Percentiles rank a stretch among this genome's conserved stretches.
Evolutionary conservation across 108 stramenopile species (phyloP).

Genomic region (Skeletonema menzelii): DNA sequence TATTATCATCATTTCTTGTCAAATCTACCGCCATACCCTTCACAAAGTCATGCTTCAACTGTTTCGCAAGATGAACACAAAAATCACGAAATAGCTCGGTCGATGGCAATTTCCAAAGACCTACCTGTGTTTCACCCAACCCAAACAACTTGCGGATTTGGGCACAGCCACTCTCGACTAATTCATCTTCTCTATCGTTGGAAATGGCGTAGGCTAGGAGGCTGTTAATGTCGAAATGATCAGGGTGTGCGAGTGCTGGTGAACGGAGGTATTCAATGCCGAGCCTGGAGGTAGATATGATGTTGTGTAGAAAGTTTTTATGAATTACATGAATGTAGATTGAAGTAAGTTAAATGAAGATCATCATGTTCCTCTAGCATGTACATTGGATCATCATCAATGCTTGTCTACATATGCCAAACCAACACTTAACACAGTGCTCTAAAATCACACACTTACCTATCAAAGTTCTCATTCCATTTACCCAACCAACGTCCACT

Average conservation of each 20-base stretch:
- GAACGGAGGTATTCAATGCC: slow-evolving; percentile 64
- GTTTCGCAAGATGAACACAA: slow-evolving; percentile 47
- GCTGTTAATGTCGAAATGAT: slow-evolving; percentile 56
- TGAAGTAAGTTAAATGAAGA: too few relatives aligned
- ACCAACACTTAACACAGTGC: neutral
- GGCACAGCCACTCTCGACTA: slow-evolving; percentile 50
- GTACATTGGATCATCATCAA: neutral
- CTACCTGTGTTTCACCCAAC: slow-evolving; percentile 58
- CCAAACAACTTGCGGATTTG: slow-evolving; percentile 41
- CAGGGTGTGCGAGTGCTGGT: slow-evolving; percentile 70
- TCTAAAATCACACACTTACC: neutral
- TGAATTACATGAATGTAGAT: too few relatives aligned
- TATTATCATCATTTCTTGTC: neutral
- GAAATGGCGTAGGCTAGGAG: slow-evolving; percentile 59
- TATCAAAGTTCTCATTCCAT: slow-evolving; percentile 59
- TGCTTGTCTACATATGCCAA: neutral
- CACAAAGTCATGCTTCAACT: slow-evolving; percentile 45
- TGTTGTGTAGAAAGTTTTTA: neutral
- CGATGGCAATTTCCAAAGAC: slow-evolving; percentile 72
- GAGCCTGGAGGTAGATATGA: slow-evolving; percentile 12
- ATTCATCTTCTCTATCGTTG: slow-evolving; percentile 56
- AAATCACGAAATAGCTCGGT: slow-evolving; percentile 64
- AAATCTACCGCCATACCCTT: slow-evolving; percentile 39
- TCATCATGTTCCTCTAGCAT: too few relatives aligned
- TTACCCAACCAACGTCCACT: slow-evolving; percentile 43